These are phyloP conservation scores for Scedosporium minutisporum DNA, from an alignment of 2,329 filamentous ascomycete genomes.

Conservation along the genomic window DNA sequence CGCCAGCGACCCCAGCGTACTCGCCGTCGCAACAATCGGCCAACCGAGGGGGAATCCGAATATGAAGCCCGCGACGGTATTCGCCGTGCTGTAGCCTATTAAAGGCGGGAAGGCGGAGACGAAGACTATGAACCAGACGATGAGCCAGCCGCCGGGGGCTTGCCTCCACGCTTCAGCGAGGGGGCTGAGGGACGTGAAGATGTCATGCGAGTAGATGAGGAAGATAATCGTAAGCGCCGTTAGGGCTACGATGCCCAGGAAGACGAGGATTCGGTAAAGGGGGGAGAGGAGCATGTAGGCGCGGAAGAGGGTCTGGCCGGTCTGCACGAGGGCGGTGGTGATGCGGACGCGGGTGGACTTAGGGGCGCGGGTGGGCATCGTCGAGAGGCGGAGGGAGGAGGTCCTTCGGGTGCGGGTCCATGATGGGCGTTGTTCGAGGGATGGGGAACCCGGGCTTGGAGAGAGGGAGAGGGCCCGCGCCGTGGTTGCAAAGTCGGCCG, in stretches of 20 bases:
- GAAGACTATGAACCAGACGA: conserved; percentile 69
- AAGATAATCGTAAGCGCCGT: conserved; percentile 54
- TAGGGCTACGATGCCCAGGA: conserved; percentile 38
- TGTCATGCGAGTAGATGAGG: conserved; percentile 66
- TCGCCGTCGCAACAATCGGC: conserved; percentile 73
- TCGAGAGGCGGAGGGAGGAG: conserved; percentile 31
- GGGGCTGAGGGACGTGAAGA: conserved; percentile 69
- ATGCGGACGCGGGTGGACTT: background rate
- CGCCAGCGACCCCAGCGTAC: conserved; percentile 64
- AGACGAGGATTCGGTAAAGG: conserved; percentile 51
- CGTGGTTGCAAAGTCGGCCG: conserved; percentile 39
- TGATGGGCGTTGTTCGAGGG: conserved; percentile 16
- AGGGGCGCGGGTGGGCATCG: conserved; percentile 24
- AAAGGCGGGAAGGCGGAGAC: conserved; percentile 75
- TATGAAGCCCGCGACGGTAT: conserved; percentile 44
- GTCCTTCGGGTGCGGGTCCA: conserved; percentile 26
- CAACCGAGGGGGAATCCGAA: conserved; percentile 57
- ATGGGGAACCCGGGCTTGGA: conserved; percentile 18
- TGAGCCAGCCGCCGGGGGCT: conserved; percentile 59
- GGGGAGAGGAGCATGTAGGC: conserved; percentile 47
- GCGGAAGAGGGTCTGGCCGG: conserved; percentile 33
- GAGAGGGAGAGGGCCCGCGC: conserved; percentile 39
- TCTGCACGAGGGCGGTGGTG: background rate
- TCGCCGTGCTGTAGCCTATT: conserved; percentile 74
- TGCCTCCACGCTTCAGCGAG: conserved; percentile 68